Evolutionary conservation across 2,329 filamentous ascomycete species (phyloP).

Genomic region (Calonectria pseudoreteaudii): DNA sequence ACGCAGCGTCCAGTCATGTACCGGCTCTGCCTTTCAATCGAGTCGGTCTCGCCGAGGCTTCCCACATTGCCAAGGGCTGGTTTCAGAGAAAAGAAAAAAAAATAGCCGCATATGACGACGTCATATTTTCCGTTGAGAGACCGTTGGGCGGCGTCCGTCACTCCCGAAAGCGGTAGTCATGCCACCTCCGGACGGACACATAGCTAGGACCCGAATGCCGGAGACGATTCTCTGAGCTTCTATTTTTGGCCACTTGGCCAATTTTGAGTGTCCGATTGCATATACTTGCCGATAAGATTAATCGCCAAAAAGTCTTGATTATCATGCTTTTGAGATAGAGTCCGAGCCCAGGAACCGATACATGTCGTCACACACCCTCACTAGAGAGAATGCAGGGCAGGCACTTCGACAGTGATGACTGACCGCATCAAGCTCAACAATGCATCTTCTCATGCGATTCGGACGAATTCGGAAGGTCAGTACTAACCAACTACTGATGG

Average conservation of each 20-base stretch:
- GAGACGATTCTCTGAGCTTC: not conserved
- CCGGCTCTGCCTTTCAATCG: not conserved
- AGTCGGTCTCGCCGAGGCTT: not conserved
- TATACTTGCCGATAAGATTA: not conserved
- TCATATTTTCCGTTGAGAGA: not conserved
- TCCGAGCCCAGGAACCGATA: not conserved
- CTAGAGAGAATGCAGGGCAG: not conserved
- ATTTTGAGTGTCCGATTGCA: not conserved
- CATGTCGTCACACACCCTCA: not conserved
- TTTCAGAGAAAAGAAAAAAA: not conserved
- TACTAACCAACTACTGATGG: not conserved
- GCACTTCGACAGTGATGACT: not conserved
- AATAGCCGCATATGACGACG: not conserved
- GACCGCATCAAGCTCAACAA: not conserved
- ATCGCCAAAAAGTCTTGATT: not conserved
- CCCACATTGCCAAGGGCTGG: conserved; percentile 2
- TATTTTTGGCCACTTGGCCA: not conserved
- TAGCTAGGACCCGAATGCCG: not conserved
- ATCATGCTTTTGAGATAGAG: not conserved
- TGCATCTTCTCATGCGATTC: not conserved
- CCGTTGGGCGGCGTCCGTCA: not conserved
- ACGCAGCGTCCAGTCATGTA: not conserved
- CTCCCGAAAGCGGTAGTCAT: not conserved
- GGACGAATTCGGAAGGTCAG: not conserved
- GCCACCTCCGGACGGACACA: not conserved